Percentiles rank a stretch among this genome's conserved stretches.
Evolutionary conservation across 78 protist species (phyloP).

Genomic region (Dictyostelium intermedium): DNA sequence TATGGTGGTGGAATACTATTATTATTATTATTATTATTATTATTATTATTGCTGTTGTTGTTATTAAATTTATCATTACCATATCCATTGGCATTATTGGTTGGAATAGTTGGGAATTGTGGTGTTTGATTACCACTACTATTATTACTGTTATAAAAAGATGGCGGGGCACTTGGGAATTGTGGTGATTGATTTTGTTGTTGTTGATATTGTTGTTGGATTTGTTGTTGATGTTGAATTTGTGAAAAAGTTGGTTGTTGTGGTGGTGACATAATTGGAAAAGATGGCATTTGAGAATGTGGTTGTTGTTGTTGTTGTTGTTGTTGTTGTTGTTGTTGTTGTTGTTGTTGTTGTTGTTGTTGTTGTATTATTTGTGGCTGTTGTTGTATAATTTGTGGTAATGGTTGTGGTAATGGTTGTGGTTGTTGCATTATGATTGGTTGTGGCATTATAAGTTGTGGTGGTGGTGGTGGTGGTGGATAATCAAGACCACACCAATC

Average conservation of each 20-base stretch:
- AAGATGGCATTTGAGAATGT: not conserved
- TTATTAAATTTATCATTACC: not conserved
- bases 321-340: not conserved
- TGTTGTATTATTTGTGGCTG: not conserved
- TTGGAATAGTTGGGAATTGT: not conserved
- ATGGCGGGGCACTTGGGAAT: constrained; percentile 37
- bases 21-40: not conserved
- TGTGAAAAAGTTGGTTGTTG: constrained; percentile 16
- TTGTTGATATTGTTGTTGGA: constrained; percentile 5
- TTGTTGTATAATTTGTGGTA: not conserved
- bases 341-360: not conserved
- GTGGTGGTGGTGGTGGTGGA: constrained; percentile 8
- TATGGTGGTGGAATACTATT: constrained; percentile 20
- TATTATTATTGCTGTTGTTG: not conserved
- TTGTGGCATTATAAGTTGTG: not conserved
- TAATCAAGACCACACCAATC: constrained; percentile 31
- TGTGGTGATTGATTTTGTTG: constrained; percentile 30
- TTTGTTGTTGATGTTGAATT: constrained; percentile 5
- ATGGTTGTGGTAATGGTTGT: not conserved
- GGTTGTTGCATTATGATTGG: not conserved
- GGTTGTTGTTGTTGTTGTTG: constrained; percentile 2
- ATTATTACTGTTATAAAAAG: not conserved
- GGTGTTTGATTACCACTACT: not conserved
- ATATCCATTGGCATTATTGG: not conserved
- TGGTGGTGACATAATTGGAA: constrained; percentile 13